phyloP scores from a whole-genome alignment of 1,139 yeast genomes.

The Petasospora rhodanensis region DNA sequence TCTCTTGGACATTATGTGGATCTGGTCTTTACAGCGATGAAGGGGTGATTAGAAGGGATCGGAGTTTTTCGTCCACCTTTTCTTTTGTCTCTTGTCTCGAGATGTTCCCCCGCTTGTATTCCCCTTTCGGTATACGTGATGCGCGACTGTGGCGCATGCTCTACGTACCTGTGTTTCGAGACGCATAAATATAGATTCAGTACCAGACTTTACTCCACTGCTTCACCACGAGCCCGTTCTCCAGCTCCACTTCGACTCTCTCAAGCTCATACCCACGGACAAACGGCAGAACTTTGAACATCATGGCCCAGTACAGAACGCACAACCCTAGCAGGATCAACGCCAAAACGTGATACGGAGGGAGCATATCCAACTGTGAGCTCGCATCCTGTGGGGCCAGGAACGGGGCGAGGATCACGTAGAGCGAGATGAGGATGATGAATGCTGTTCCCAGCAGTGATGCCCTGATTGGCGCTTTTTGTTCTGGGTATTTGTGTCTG shows the following conservation, averaged over 20 bases:
- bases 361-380: conserved; percentile 30
- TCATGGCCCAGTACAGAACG: conserved; percentile 44
- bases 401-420: conserved; percentile 30
- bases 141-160: no score
- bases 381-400: conserved; percentile 35
- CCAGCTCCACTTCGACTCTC: conserved; percentile 35
- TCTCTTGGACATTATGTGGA: conserved; percentile 1
- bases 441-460: conserved; percentile 40
- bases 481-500: conserved; percentile 42
- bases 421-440: conserved; percentile 45
- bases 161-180: no score
- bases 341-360: conserved; percentile 47
- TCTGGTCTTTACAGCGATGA: no score
- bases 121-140: no score
- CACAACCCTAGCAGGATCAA: conserved; percentile 33
- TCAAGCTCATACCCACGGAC: conserved; percentile 39
- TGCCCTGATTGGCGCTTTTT: conserved; percentile 47
- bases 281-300: conserved; percentile 43
- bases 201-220: conserved; percentile 40
- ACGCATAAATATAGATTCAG: no score
- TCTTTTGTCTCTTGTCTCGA: no score
- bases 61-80: no score
- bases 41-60: no score
- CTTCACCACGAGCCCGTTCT: conserved; percentile 54
- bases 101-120: no score